Evolutionary conservation across 177 flowering plant genomes (phyloP), one percentile per base, ranked within the genome.

Genomic region (Telopea speciosissima): DNA sequence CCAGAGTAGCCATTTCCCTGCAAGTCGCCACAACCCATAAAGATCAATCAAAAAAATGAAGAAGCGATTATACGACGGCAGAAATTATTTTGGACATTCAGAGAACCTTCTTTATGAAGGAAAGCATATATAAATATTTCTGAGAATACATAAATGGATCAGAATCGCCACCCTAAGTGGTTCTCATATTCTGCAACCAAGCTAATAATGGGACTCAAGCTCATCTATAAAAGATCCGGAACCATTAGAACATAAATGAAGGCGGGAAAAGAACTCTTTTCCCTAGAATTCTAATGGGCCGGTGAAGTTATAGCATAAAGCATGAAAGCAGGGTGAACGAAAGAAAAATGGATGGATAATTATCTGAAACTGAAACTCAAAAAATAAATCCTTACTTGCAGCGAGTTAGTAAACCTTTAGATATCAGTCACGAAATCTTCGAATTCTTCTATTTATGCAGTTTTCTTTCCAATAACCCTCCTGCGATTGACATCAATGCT

Each of bases 1-100:
- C 90, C 3, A 76, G 85, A 61, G 83, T 84, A 25, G 93, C 93
- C 93, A 89, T 89, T 61, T 54, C 71, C 76, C 76, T 71, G 63
- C 61, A 76, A 40, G 70, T 54, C 8, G 33, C 21, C 2, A 63
- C 10, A 8, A 63, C 14, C 42, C 42, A 49, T 49, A 49, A 49
- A 49, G 54, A 49, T 12, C 19, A 16, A 12, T 49, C 3, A 12
- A 49, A 49, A 16, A 12, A 19, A 49, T 13, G 54, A 49, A 49
- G 19, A 13, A 49, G 13, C 11, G 49, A 44, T 44, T 49, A 12
- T 17, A 19, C 54, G 19, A 13, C 66, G n/a, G 17, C 42, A 31
- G 26, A 10, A 25, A 62, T 16, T 31, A 62, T 0, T 24, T 22
- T 24, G 19, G 6, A 25, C 2, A 62, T 24, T 49, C 19, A 11